Conservation (phyloP, 768 basidiomycete species). For the Naganishia onofrii region DNA sequence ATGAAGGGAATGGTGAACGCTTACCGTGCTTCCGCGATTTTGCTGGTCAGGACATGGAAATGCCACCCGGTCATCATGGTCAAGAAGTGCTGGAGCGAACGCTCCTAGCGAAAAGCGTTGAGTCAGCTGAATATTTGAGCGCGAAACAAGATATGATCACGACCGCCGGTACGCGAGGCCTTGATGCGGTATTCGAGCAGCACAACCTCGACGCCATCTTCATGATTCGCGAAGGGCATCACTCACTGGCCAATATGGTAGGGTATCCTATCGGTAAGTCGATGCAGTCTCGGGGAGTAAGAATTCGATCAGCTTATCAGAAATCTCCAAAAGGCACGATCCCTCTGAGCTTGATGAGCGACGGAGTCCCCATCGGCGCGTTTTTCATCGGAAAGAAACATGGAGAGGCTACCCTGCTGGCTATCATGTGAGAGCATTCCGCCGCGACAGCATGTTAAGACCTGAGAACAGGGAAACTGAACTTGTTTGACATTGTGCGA, state of each 20-base stretch:
- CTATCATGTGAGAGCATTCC: constrained; percentile 13
- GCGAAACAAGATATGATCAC: constrained; percentile 33
- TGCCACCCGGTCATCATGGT: constrained; percentile 32
- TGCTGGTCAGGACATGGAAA: constrained; percentile 26
- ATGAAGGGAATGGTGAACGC: not conserved
- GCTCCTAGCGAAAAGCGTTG: constrained; percentile 22
- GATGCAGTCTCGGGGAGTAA: not conserved
- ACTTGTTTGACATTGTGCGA: no score
- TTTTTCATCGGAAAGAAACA: constrained; percentile 26
- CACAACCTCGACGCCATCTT: constrained; percentile 32
- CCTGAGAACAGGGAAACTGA: no score
- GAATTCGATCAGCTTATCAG: not conserved
- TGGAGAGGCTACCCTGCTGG: constrained; percentile 22
- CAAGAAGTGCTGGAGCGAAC: constrained; percentile 34
- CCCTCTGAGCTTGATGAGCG: constrained; percentile 25
- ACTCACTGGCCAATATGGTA: constrained; percentile 35
- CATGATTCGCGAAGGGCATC: constrained; percentile 32
- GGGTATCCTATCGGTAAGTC: constrained; percentile 31
- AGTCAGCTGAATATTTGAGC: constrained; percentile 28
- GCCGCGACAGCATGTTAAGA: no score
- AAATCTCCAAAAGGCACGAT: constrained; percentile 2
- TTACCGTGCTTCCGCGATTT: not conserved
- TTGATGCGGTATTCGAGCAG: constrained; percentile 33
- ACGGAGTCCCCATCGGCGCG: constrained; percentile 22
- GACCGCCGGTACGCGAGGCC: constrained; percentile 30